Conservation (phyloP, 305 asterid species). For the Fraxinus albicans region DNA sequence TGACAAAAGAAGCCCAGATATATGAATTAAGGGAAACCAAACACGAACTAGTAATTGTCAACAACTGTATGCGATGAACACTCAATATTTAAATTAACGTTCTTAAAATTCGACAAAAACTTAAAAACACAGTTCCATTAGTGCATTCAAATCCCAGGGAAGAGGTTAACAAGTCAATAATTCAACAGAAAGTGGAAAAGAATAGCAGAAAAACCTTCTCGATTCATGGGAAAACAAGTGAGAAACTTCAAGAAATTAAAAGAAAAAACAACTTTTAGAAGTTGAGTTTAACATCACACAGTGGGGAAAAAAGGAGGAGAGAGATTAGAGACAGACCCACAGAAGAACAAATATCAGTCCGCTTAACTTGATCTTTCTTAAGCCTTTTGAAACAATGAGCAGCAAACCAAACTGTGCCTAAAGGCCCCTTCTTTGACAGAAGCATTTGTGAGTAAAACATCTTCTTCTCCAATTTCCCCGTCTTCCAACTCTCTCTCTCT, state of each 20-base stretch:
- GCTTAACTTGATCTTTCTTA: slow-evolving; percentile 52
- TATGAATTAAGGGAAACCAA: background rate
- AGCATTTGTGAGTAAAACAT: slow-evolving; percentile 76
- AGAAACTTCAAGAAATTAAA: background rate
- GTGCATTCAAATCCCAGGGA: background rate
- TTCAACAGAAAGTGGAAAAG: background rate
- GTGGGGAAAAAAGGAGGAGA: background rate
- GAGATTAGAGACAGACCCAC: slow-evolving; percentile 57
- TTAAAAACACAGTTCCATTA: background rate
- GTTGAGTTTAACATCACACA: background rate
- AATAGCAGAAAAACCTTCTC: background rate
- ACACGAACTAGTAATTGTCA: background rate
- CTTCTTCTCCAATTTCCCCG: slow-evolving; percentile 4
- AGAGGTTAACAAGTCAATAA: background rate
- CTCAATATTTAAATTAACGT: background rate
- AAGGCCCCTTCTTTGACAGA: slow-evolving; percentile 71
- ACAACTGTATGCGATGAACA: background rate
- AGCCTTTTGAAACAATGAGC: slow-evolving; percentile 76
- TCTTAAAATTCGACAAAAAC: slow-evolving; percentile 1
- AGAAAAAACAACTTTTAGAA: background rate
- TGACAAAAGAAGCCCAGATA: background rate
- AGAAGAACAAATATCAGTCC: slow-evolving; percentile 61
- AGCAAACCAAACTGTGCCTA: slow-evolving; percentile 85
- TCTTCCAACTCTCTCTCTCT: background rate
- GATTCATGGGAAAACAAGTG: background rate